Base-by-base conservation (phyloP, 371 early-diverging fungal species). In the Mucor plumbeus region DNA sequence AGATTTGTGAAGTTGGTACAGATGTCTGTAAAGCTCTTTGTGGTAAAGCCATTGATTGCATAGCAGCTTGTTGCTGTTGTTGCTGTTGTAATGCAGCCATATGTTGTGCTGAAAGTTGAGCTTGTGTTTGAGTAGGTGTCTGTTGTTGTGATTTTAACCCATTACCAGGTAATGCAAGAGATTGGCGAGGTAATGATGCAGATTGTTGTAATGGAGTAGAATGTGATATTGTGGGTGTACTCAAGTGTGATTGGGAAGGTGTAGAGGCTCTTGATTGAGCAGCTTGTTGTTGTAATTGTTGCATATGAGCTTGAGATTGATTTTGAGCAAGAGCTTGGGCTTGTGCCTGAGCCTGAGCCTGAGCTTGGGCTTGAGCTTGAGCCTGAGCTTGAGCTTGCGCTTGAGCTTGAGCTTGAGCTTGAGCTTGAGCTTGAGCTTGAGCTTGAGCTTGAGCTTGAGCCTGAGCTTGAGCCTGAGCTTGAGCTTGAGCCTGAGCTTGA, bases 191-290 rank as follows among this genome's bases (percentile, higher is more conserved):
- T 40, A 78, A 57, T 1, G 63, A 11, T 4, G 74, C 69, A 1
- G 65, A 17, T 55, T 65, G 73, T 31, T 73, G 73, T 47, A 69
- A 43, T 15, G 73, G 73, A 0, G 73, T 69, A 26, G 68, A 44
- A 39, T 76, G 69, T 11, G 73, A 50, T 9, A 66, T 59, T 0
- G 75, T 65, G 11, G 80, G 75, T 35, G 75, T 79, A 31, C 75
- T 67, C n/a, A 72, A n/a, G 41, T 71, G 73, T 5, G 75, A 68
- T 43, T 79, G 80, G 39, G 79, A 63, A 33, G 79, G 85, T 19
- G 81, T 83, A 8, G 82, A 68, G 3, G 73, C 68, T 66, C 74
- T 72, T 15, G 82, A 79, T 69, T 76, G 82, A 41, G 61, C 61
- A 3, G 63, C 70, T 41, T 71, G 72, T n/a, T 67, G 68, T 50